phyloP scores from a whole-genome alignment of 2,329 filamentous ascomycete species.

The Apiospora arundinis region DNA sequence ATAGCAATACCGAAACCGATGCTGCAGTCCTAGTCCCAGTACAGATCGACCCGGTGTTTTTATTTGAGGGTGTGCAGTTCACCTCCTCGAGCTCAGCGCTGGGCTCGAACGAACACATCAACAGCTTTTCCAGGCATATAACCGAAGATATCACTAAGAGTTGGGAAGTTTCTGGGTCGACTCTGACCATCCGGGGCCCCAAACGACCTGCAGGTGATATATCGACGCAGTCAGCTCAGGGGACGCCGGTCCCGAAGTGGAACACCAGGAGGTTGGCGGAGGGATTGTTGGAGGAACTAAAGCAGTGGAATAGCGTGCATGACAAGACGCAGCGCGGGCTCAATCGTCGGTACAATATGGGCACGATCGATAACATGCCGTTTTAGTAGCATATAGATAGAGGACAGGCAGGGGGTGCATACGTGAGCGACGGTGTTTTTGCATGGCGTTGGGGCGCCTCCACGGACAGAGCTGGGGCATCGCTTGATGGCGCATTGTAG shows the following conservation, averaged over 20 bases:
- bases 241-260: conserved; percentile 35
- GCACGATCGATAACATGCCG: neutral
- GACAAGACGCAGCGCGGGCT: conserved; percentile 23
- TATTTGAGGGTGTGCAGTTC: conserved; percentile 33
- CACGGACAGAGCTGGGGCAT: neutral
- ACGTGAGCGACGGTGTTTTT: neutral
- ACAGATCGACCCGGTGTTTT: conserved; percentile 28
- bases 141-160: conserved; percentile 51
- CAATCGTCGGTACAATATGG: neutral
- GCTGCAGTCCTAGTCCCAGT: conserved; percentile 1
- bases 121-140: conserved; percentile 51
- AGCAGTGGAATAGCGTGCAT: conserved; percentile 34
- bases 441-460: conserved; percentile 7
- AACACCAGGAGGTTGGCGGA: conserved; percentile 28
- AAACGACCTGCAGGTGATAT: conserved; percentile 36
- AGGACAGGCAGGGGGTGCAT: neutral
- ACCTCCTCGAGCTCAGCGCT: conserved; percentile 20
- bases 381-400: neutral
- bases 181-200: conserved; percentile 47
- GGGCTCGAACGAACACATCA: conserved; percentile 40
- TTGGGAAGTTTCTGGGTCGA: conserved; percentile 46
- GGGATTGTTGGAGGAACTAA: conserved; percentile 29
- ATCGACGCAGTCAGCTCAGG: conserved; percentile 45
- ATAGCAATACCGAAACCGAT: neutral
- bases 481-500: neutral